Percentiles rank a stretch among this genome's conserved stretches.
These are phyloP conservation scores for Pythium periplocum DNA, from an alignment of 352 stramenopile genomes.

Conservation along the genomic window DNA sequence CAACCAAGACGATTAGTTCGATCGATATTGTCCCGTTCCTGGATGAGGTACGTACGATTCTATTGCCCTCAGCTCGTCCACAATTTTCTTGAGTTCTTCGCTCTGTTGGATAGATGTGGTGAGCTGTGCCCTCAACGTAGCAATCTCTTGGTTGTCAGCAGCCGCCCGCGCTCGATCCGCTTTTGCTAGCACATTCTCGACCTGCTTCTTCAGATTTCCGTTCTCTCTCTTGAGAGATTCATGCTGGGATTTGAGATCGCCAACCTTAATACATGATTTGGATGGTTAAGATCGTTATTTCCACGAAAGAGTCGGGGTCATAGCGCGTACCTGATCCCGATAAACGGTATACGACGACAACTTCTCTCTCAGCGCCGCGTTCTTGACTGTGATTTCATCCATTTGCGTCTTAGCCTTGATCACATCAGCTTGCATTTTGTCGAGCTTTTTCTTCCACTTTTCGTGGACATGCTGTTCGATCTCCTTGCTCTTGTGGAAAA, in stretches of 20 bases:
- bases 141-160: conserved; percentile 27
- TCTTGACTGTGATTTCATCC: conserved; percentile 77
- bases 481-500: conserved; percentile 59
- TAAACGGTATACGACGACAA: conserved; percentile 48
- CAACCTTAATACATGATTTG: conserved; percentile 24
- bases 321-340: conserved; percentile 58
- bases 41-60: conserved; percentile 8
- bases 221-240: conserved; percentile 45
- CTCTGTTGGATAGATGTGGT: conserved; percentile 1
- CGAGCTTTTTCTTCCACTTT: conserved; percentile 74
- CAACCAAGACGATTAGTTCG: too few species aligned
- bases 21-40: not conserved
- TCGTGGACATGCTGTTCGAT: conserved; percentile 61
- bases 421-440: conserved; percentile 60
- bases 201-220: conserved; percentile 36
- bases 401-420: conserved; percentile 62
- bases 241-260: conserved; percentile 48
- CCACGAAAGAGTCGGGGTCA: not conserved
- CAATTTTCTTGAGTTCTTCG: conserved; percentile 7
- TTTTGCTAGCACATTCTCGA: conserved; percentile 33
- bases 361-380: conserved; percentile 65
- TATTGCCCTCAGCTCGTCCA: conserved; percentile 1
- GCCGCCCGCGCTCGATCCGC: conserved; percentile 23
- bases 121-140: conserved; percentile 38
- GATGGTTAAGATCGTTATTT: too few species aligned